A percentile compares a stretch with the other conserved stretches of the same genome.
These are phyloP conservation scores for Speleostelium caveatum DNA, from an alignment of 78 protist species.

Conservation along the genomic window DNA sequence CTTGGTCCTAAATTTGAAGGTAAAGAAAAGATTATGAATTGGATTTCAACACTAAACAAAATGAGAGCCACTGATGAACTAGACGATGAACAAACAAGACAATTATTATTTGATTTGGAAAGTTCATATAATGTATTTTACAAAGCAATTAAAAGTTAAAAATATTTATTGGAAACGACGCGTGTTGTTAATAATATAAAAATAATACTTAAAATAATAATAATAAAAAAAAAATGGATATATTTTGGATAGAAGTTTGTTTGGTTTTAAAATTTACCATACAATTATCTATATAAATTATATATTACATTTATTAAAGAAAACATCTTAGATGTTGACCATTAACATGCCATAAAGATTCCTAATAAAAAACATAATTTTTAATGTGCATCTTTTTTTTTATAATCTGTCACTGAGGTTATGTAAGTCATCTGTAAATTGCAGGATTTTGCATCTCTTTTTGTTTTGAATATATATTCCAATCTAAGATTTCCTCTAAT, in stretches of 20 bases:
- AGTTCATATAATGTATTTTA: conserved; percentile 83
- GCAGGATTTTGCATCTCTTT: too few species aligned
- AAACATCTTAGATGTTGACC: neutral
- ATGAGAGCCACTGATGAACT: conserved; percentile 91
- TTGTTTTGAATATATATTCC: too few species aligned
- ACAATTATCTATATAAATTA: too few species aligned
- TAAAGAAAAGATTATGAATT: conserved; percentile 68
- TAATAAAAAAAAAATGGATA: too few species aligned
- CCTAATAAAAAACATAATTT: too few species aligned
- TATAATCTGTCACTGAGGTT: too few species aligned
- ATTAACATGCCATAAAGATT: too few species aligned
- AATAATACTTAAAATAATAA: neutral
- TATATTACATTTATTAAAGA: neutral
- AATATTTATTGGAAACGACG: neutral
- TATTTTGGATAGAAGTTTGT: neutral
- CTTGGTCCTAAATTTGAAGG: conserved; percentile 85
- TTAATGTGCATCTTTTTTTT: too few species aligned
- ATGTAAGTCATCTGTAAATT: too few species aligned
- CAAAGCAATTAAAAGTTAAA: conserved; percentile 63
- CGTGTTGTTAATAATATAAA: neutral
- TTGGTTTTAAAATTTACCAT: neutral
- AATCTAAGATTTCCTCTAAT: too few species aligned
- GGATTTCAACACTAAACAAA: conserved; percentile 81
- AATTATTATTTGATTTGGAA: conserved; percentile 91
- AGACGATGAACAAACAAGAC: conserved; percentile 86